These are phyloP conservation scores for Orbilia quercus DNA, from an alignment of 2,329 filamentous ascomycete species.

Conservation along the genomic window DNA sequence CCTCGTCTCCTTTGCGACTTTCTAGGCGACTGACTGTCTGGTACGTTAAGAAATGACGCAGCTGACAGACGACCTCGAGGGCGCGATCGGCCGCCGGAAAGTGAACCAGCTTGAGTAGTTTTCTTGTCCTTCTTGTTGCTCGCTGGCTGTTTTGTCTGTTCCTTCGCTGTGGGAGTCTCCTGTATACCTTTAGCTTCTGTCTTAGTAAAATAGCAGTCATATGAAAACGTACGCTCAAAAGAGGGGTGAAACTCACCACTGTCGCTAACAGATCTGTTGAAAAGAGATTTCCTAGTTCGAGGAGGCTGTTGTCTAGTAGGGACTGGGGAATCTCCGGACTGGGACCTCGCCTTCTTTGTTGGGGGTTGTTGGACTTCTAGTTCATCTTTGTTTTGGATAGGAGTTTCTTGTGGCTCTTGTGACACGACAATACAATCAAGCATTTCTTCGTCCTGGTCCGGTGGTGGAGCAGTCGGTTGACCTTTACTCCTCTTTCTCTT, in stretches of 20 bases:
- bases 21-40: slow-evolving; percentile 38
- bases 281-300: slow-evolving; percentile 37
- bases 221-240: neutral
- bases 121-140: slow-evolving; percentile 40
- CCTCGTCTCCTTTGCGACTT: slow-evolving; percentile 10
- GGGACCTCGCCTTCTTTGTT: slow-evolving; percentile 50
- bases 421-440: slow-evolving; percentile 26
- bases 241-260: slow-evolving; percentile 29
- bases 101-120: slow-evolving; percentile 37
- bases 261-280: slow-evolving; percentile 19
- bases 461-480: slow-evolving; percentile 3
- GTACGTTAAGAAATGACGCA: slow-evolving; percentile 53
- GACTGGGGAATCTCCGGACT: slow-evolving; percentile 30
- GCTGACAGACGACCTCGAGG: slow-evolving; percentile 24
- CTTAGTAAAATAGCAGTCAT: slow-evolving; percentile 31
- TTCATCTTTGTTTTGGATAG: slow-evolving; percentile 30
- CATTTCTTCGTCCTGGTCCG: slow-evolving; percentile 42
- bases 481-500: slow-evolving; percentile 53
- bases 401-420: slow-evolving; percentile 15
- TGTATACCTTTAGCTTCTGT: slow-evolving; percentile 51
- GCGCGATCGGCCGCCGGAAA: slow-evolving; percentile 25
- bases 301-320: slow-evolving; percentile 32
- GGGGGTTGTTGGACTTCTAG: slow-evolving; percentile 44
- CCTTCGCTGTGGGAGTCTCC: slow-evolving; percentile 29
- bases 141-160: slow-evolving; percentile 18